Evolutionary conservation across 192 early-diverging fungal genomes (phyloP).

Genomic region (Phlyctochytrium arcticum): DNA sequence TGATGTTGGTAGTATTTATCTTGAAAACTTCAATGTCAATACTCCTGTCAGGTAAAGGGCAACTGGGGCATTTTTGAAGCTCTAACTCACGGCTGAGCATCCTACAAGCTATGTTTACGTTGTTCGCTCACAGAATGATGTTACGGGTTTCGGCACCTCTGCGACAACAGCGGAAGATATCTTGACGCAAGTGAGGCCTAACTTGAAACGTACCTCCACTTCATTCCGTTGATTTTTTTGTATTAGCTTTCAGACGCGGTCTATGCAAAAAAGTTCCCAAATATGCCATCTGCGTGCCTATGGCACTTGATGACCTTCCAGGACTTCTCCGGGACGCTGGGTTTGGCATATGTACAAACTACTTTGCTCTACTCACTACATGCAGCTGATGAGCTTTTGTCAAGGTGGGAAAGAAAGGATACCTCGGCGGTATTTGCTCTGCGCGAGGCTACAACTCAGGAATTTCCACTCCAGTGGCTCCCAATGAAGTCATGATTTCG

Average conservation of each 20-base stretch:
- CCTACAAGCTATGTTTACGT: slow-evolving; percentile 20
- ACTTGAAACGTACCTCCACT: too few species aligned
- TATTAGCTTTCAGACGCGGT: background rate
- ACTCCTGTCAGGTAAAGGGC: slow-evolving; percentile 9
- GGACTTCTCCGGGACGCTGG: slow-evolving; percentile 21
- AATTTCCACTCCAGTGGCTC: slow-evolving; percentile 14
- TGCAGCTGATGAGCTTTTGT: background rate
- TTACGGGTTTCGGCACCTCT: slow-evolving; percentile 17
- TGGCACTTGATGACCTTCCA: slow-evolving; percentile 24
- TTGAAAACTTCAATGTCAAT: slow-evolving; percentile 5
- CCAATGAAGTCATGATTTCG: too few species aligned
- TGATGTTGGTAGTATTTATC: slow-evolving; percentile 22
- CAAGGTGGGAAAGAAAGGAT: background rate
- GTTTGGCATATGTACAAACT: slow-evolving; percentile 23
- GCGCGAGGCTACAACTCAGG: slow-evolving; percentile 22
- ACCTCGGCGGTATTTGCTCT: slow-evolving; percentile 20
- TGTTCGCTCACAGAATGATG: slow-evolving; percentile 5
- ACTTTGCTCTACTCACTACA: background rate
- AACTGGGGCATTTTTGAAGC: background rate
- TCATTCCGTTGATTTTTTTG: background rate
- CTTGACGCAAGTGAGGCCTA: slow-evolving; percentile 3
- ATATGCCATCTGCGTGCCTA: slow-evolving; percentile 5
- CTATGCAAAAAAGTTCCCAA: background rate
- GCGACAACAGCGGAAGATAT: background rate
- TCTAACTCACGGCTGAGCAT: background rate